A percentile compares a stretch with the other conserved stretches of the same genome.
phyloP scores from a whole-genome alignment of 768 basidiomycete species.

The Rhizopogon roseolus region DNA sequence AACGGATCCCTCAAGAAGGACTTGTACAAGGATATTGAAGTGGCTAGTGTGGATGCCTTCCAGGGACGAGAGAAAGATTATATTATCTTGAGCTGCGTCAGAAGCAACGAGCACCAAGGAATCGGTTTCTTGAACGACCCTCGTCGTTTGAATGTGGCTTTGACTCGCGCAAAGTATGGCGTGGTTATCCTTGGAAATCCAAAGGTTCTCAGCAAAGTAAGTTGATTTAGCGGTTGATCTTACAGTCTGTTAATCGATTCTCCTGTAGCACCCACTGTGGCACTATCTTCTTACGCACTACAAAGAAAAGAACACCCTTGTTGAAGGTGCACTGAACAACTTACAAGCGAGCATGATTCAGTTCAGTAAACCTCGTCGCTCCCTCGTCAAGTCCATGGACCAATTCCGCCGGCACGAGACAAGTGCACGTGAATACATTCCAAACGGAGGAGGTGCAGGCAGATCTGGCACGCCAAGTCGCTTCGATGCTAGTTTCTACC shows the following conservation, averaged over 20 bases:
- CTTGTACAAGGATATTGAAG: conserved; percentile 98
- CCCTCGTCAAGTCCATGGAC: conserved; percentile 86
- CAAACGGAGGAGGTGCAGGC: conserved; percentile 28
- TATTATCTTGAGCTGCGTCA: conserved; percentile 94
- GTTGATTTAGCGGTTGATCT: conserved; percentile 13
- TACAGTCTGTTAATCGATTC: conserved; percentile 9
- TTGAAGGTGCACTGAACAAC: conserved; percentile 95
- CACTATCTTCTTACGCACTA: conserved; percentile 97
- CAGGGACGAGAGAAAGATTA: conserved; percentile 99
- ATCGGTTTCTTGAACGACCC: conserved; percentile 99
- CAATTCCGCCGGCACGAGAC: conserved; percentile 93
- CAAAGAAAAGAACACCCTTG: conserved; percentile 91
- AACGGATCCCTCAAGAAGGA: conserved; percentile 99
- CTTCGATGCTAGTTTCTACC: conserved; percentile 94
- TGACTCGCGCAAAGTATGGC: conserved; percentile 97
- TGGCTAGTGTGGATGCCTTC: conserved; percentile 98
- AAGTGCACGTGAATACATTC: conserved; percentile 76
- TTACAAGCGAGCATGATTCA: conserved; percentile 98
- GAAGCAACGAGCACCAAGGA: conserved; percentile 99
- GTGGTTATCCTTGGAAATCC: conserved; percentile 99
- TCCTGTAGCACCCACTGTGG: conserved; percentile 89
- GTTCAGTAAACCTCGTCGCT: conserved; percentile 94
- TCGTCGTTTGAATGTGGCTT: conserved; percentile 90
- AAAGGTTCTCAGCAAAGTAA: conserved; percentile 96
- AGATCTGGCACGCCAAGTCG: conserved; percentile 90